These are phyloP conservation scores for Oidiodendron maius DNA, from an alignment of 495 filamentous ascomycete species.

Conservation along the genomic window DNA sequence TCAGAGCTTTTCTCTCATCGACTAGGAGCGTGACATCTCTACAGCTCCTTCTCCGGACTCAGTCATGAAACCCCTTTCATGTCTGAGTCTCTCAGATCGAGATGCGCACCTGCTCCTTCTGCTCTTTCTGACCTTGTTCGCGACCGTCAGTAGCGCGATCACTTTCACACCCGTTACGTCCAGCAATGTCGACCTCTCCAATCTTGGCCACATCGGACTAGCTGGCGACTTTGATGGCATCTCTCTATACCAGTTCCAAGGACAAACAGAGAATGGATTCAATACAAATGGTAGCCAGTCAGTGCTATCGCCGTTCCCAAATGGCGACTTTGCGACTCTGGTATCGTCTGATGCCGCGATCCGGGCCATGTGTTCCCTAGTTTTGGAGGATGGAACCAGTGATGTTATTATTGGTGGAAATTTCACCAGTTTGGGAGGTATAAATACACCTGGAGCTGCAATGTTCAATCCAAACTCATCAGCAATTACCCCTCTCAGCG, in stretches of 20 bases:
- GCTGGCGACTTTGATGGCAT: conserved; percentile 88
- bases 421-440: conserved; percentile 84
- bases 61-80: conserved; percentile 22
- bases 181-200: conserved; percentile 74
- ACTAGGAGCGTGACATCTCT: neutral
- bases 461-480: conserved; percentile 67
- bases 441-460: conserved; percentile 72
- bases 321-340: conserved; percentile 73
- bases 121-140: conserved; percentile 14
- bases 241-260: conserved; percentile 79
- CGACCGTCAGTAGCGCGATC: conserved; percentile 51
- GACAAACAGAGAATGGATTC: conserved; percentile 64
- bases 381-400: conserved; percentile 57
- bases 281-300: conserved; percentile 72
- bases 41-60: conserved; percentile 6
- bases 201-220: conserved; percentile 78
- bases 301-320: conserved; percentile 76
- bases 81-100: conserved; percentile 15
- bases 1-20: conserved; percentile 5
- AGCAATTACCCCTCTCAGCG: conserved; percentile 62
- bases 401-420: conserved; percentile 87
- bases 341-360: conserved; percentile 76
- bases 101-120: conserved; percentile 10
- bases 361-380: conserved; percentile 78
- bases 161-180: conserved; percentile 65